Conservation (phyloP, 805 yeast genomes). For the Wickerhamiella spandovensis region DNA sequence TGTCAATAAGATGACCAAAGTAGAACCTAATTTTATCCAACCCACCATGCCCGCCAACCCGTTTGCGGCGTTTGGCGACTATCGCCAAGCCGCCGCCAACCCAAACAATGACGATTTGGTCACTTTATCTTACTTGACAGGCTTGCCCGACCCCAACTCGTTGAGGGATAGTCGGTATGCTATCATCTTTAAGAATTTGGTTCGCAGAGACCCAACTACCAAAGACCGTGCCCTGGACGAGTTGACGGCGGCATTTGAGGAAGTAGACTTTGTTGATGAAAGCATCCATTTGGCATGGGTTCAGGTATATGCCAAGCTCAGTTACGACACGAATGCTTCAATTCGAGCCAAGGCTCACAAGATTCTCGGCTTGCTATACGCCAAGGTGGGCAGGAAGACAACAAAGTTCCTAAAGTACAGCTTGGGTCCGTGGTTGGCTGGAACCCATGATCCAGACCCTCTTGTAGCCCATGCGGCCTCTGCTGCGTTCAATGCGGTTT, state of each 20-base stretch:
- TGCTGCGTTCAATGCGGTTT: conserved; percentile 37
- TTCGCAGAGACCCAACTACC: conserved; percentile 74
- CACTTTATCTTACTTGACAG: conserved; percentile 62
- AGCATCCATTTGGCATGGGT: conserved; percentile 50
- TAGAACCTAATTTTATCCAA: too few relatives aligned
- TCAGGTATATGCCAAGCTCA: conserved; percentile 68
- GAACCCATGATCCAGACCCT: conserved; percentile 57
- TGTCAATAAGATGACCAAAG: too few relatives aligned
- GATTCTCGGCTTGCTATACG: conserved; percentile 44
- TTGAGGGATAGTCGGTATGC: conserved; percentile 37
- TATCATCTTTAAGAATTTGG: conserved; percentile 57
- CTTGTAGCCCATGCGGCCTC: conserved; percentile 40
- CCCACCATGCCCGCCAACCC: conserved; percentile 9
- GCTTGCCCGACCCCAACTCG: conserved; percentile 55
- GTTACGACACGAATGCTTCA: conserved; percentile 54
- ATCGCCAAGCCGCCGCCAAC: not conserved
- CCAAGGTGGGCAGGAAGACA: conserved; percentile 38
- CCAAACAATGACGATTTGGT: conserved; percentile 28
- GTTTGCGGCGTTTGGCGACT: conserved; percentile 15
- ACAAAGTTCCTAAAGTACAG: conserved; percentile 57
- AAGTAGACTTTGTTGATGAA: conserved; percentile 34
- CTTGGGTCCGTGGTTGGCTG: conserved; percentile 61
- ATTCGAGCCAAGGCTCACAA: conserved; percentile 54
- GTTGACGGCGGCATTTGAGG: conserved; percentile 27
- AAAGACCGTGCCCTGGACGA: conserved; percentile 67